Conservation (phyloP, 768 basidiomycete genomes). For the Butyriboletus loyo region DNA sequence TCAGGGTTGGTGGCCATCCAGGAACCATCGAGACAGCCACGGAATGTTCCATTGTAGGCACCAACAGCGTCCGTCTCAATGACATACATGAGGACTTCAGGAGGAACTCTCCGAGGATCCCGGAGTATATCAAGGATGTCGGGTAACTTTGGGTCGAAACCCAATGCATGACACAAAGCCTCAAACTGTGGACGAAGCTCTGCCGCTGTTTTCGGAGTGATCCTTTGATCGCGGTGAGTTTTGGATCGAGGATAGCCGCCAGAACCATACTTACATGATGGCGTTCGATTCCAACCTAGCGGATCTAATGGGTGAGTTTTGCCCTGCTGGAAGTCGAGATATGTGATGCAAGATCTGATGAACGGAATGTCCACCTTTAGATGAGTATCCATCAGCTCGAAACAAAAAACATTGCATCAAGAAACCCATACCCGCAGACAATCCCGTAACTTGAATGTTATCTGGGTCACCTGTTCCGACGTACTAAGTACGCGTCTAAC, state of each 20-base stretch:
- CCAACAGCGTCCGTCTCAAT: constrained; percentile 61
- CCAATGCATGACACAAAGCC: constrained; percentile 54
- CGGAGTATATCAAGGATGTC: constrained; percentile 48
- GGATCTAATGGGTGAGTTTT: constrained; percentile 60
- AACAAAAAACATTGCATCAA: not conserved
- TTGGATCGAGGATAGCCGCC: not conserved
- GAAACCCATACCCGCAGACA: constrained; percentile 54
- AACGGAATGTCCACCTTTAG: constrained; percentile 64
- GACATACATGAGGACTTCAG: constrained; percentile 47
- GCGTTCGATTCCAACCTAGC: constrained; percentile 73
- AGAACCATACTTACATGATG: constrained; percentile 47
- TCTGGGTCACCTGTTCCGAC: constrained; percentile 50
- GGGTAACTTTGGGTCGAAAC: constrained; percentile 49
- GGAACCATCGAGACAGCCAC: constrained; percentile 56
- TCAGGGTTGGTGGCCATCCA: constrained; percentile 55
- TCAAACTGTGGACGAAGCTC: constrained; percentile 62
- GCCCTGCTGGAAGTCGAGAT: constrained; percentile 54
- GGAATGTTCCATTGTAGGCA: constrained; percentile 56
- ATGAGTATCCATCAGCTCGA: not conserved
- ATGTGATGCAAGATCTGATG: constrained; percentile 72
- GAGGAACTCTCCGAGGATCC: constrained; percentile 46
- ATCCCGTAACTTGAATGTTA: constrained; percentile 59
- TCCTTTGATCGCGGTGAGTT: constrained; percentile 26
- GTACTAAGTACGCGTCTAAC: not conserved
- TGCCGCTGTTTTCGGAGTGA: constrained; percentile 54